phyloP scores from a whole-genome alignment of 164 flowering plant species.

The Piper betle region DNA sequence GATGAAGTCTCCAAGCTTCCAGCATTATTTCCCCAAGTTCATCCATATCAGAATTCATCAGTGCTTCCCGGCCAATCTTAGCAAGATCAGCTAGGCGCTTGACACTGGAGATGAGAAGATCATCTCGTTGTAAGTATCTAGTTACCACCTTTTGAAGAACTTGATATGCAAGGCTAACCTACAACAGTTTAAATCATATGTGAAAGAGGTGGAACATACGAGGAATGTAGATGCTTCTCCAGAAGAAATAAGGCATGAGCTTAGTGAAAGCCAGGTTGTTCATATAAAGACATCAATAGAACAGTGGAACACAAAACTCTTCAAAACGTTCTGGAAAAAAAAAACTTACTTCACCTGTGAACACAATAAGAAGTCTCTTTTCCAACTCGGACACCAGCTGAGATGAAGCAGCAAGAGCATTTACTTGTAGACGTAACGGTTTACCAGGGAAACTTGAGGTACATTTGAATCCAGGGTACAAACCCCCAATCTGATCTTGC shows the following conservation, averaged over 20 bases:
- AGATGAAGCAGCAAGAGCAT: slow-evolving; percentile 67
- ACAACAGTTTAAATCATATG: slow-evolving; percentile 3
- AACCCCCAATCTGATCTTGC: slow-evolving; percentile 99
- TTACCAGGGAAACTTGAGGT: slow-evolving; percentile 90
- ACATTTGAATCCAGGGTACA: slow-evolving; percentile 88
- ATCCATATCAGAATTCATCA: slow-evolving; percentile 79
- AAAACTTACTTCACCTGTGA: slow-evolving; percentile 83
- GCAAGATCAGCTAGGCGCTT: slow-evolving; percentile 89
- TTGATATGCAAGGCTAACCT: slow-evolving; percentile 91
- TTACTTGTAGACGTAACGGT: slow-evolving; percentile 79
- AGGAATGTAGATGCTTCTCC: no score
- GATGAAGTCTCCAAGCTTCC: slow-evolving; percentile 97
- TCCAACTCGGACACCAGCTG: slow-evolving; percentile 57
- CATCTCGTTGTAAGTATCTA: slow-evolving; percentile 76
- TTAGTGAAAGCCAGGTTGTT: no score
- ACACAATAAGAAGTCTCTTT: slow-evolving; percentile 74
- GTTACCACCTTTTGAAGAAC: slow-evolving; percentile 89
- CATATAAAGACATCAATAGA: background rate
- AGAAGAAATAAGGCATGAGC: no score
- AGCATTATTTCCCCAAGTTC: slow-evolving; percentile 78
- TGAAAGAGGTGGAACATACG: no score
- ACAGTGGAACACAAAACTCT: background rate
- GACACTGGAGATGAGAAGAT: slow-evolving; percentile 83
- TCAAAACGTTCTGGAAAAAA: no score
- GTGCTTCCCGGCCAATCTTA: slow-evolving; percentile 79